These are phyloP conservation scores for Aureobasidium sp. DNA, from an alignment of 2,329 filamentous ascomycete species.

Conservation along the genomic window DNA sequence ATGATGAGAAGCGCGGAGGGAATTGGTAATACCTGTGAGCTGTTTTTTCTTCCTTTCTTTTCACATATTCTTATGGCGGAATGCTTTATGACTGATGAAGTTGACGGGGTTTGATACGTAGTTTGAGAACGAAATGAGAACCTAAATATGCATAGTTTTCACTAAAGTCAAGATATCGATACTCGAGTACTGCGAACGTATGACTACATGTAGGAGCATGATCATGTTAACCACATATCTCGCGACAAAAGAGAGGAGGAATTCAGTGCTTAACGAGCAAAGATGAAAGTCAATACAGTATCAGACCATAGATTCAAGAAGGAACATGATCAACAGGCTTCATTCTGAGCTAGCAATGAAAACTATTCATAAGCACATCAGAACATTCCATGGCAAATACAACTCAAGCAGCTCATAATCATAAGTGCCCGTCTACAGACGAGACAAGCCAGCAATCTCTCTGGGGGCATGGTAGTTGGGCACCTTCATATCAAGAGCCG, in stretches of 20 bases:
- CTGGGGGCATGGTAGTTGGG: constrained; percentile 42
- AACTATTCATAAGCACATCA: neutral
- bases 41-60: neutral
- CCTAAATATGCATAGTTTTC: neutral
- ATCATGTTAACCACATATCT: too few relatives aligned
- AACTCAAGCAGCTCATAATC: too few relatives aligned
- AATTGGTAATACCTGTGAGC: neutral
- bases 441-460: constrained; percentile 36
- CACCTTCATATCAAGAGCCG: constrained; percentile 71
- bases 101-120: neutral
- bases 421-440: constrained; percentile 29
- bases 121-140: neutral
- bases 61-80: neutral
- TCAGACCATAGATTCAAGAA: too few relatives aligned
- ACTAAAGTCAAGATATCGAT: too few relatives aligned
- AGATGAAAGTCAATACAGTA: too few relatives aligned
- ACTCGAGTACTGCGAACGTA: too few relatives aligned
- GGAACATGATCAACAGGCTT: neutral
- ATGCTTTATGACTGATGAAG: neutral
- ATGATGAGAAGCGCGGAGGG: too few relatives aligned
- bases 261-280: too few relatives aligned
- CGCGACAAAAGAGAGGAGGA: too few relatives aligned
- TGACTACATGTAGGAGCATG: too few relatives aligned
- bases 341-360: neutral
- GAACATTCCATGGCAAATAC: too few relatives aligned